Base-by-base conservation (phyloP, 768 basidiomycete genomes). In the Boletus subparvulus region DNA sequence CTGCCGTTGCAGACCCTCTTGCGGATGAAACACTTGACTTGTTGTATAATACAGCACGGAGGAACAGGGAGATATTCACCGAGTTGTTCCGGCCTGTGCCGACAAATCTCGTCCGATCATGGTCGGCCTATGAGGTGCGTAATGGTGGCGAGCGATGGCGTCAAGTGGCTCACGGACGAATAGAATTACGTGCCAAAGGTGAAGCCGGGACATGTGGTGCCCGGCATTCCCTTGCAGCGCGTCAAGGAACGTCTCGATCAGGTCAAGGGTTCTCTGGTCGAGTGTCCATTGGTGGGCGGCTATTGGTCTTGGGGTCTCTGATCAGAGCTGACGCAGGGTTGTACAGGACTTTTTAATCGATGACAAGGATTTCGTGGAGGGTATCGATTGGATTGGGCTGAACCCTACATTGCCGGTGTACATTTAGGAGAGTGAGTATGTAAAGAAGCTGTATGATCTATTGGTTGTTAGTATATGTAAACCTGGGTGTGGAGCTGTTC, bases 31-130 rank as follows among this genome's bases (percentile, higher is more conserved):
- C 85, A 19, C 63, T 82, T 7, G 57, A 75, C 9, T 73, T 94
- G 7, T 87, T 87, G 85, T 80, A 77, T 40, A 77, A 75, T 36
- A 94, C 90, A 0, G 94, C 93, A 17, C 78, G 80, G 56, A 81
- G 74, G 74, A 98, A 98, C 69, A 78, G 92, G 52, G 88, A 90
- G 68, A 80, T 94, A 53, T 96, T 93, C 63, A 86, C 88, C 6
- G 90, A 92, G 73, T 64, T 94, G 32, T 97, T 96, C 79, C 80
- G 85, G 40, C 86, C 90, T n/a, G 83, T 92, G 16, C 93, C 94
- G 4, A 88, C 85, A 13, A 93, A 97, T 73, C 72, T 88, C 28
- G 88, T 95, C 48, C 80, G 86, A 59, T 79, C 80, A 54, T 94
- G 91, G 92, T 74, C 80, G 10, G 82, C 84, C 6, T 96, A 94